Evolutionary conservation across 257 asterid genomes (phyloP).

Genomic region (Salvia splendens): DNA sequence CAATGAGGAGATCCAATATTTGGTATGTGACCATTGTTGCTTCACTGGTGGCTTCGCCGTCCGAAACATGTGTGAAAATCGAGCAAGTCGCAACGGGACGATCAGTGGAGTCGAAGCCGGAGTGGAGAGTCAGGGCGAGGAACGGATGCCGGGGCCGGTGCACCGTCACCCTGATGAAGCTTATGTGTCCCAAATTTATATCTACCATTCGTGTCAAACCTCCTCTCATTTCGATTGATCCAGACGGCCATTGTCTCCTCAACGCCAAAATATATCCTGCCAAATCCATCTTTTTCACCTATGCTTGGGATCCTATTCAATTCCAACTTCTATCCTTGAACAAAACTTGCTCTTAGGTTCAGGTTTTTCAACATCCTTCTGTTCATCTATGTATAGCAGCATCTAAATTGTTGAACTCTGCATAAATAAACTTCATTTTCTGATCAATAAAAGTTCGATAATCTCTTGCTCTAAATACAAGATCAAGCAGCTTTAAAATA

Average conservation of each 20-base stretch:
- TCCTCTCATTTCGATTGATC: background rate
- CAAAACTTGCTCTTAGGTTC: background rate
- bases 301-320: constrained; percentile 21
- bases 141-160: background rate
- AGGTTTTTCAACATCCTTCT: too few species aligned
- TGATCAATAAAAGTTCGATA: too few species aligned
- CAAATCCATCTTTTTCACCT: background rate
- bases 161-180: background rate
- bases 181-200: background rate
- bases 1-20: background rate
- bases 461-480: too few species aligned
- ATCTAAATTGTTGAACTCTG: too few species aligned
- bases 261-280: too few species aligned
- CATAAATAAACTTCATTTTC: too few species aligned
- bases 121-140: constrained; percentile 10
- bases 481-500: too few species aligned
- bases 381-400: too few species aligned
- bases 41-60: too few species aligned
- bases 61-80: background rate
- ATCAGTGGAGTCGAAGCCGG: background rate
- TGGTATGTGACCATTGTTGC: background rate
- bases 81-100: background rate
- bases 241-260: background rate
- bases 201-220: background rate
- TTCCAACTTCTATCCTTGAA: background rate